Base-by-base conservation (phyloP, 495 filamentous ascomycete species). In the Talaromyces proteolyticus region DNA sequence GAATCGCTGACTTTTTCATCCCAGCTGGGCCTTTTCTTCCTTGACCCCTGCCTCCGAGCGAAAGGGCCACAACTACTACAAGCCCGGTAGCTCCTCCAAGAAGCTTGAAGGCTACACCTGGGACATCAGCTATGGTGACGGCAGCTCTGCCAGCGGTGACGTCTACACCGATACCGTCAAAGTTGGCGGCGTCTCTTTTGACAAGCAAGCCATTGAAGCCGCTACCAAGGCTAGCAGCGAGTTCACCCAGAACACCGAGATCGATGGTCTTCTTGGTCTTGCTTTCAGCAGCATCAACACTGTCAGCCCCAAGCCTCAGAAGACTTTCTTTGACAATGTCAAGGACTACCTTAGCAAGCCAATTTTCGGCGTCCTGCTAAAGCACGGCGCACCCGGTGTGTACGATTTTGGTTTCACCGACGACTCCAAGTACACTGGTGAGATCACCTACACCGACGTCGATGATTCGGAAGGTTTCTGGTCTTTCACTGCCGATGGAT, bases 351-450 rank as follows among this genome's bases (percentile, higher is more conserved):
- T 89, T 1, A 72, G 77, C 49, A 49, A 60, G 16, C 82, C 81
- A 0, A 50, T 91, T 25, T 91, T 89, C 63, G 85, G 85, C 25
- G 82, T 78, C 14, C 70, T 81, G 44, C 68, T 91, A 51, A 85
- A 83, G 68, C 71, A 84, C 56, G 70, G 74, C 24, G 69, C 64
- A 44, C 74, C 85, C 19, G 88, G 88, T 14, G 69, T 58, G 49
- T 89, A 85, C 63, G 85, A 87, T 66, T 90, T 91, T 54, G 88
- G 88, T 39, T 87, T 64, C 68, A 80, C 88, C 52, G 81, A 90
- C 65, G 53, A 57, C 18, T 54, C 61, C 54, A 82, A 83, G 52
- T 84, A 84, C 72, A 80, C 69, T 16, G 37, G 29, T 20, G n/a
- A 16, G 3, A 12, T 50, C 36, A 16, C 47, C 19, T 50, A 50